Evolutionary conservation across 495 filamentous ascomycete genomes (phyloP), one percentile per base, ranked within the genome.

Genomic region (Penicillium pulvis): DNA sequence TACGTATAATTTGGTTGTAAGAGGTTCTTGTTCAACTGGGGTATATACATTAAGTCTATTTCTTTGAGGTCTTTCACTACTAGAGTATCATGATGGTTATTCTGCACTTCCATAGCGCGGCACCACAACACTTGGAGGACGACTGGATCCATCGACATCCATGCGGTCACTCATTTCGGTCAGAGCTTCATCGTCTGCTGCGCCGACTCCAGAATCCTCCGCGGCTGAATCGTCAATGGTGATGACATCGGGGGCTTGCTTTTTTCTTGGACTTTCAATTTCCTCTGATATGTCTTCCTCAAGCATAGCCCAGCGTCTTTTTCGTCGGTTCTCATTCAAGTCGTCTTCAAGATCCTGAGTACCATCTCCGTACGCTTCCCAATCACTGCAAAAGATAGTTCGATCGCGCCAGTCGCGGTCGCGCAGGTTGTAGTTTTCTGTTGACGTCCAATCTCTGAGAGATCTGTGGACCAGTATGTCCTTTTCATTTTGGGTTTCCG

Each of bases 361-460:
- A 16, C 68, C 73, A 39, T 62, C 56, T 2, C 75, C 74, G 28
- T 76, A 74, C 12, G 70, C 72, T 64, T 84, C 83, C 83, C 83
- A 85, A 28, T 79, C 75, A 52, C 69, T 75, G 35, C 68, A 71
- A 57, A 77, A 81, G 20, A 81, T 61, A 1, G 71, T 60, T 30
- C 65, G 65, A 35, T 76, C 72, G 26, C 77, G 77, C 83, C 83
- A 85, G 31, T 80, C 28, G 28, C 3, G 28, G 28, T 28, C 28
- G 4, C 4, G 4, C 28, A 3, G 28, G 28, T 28, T 28, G 28
- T 28, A 28, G 28, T 75, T 72, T 16, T 78, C 65, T 48, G 52
- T 62, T 20, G 61, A 62, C 51, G 66, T 71, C 46, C 71, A 72
- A 9, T 71, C 67, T 0, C 57, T 53, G 23, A 65, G 26, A 10